These are phyloP conservation scores for Fusarium napiforme DNA, from an alignment of 2,329 filamentous ascomycete species.

Conservation along the genomic window DNA sequence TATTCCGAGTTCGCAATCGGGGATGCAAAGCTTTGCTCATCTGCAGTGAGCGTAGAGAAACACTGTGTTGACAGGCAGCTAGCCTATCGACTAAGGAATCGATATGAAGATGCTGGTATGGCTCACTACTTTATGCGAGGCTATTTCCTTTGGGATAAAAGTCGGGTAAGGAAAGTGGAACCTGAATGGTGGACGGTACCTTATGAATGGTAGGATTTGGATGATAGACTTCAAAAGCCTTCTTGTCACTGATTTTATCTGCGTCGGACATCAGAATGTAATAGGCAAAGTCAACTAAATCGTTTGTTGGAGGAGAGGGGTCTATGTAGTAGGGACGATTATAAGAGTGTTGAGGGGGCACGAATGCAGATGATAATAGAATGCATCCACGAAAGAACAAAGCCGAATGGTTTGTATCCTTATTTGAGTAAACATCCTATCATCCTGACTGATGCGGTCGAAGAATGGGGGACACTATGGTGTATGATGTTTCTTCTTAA, in stretches of 20 bases:
- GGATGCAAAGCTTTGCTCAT: neutral
- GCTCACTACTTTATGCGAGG: no score
- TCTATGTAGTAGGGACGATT: neutral
- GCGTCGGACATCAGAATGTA: neutral
- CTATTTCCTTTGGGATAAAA: neutral
- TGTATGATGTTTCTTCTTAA: neutral
- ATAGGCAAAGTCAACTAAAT: neutral
- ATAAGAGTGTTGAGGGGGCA: fast-evolving
- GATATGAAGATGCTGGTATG: neutral
- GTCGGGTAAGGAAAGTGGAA: neutral
- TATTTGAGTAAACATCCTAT: neutral
- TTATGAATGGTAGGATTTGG: neutral
- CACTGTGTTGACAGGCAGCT: neutral
- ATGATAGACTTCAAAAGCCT: neutral
- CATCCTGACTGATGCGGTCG: neutral
- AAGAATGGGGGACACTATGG: neutral
- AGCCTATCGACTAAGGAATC: neutral
- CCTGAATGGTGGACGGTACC: neutral
- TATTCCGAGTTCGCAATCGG: neutral
- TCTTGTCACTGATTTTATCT: neutral
- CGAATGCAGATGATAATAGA: neutral
- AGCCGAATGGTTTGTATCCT: fast-evolving
- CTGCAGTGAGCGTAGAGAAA: neutral
- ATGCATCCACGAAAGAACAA: neutral
- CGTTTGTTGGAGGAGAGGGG: fast-evolving